Base-by-base conservation (phyloP, 2,329 filamentous ascomycete species). In the Phaeosphaeriaceae sp. region DNA sequence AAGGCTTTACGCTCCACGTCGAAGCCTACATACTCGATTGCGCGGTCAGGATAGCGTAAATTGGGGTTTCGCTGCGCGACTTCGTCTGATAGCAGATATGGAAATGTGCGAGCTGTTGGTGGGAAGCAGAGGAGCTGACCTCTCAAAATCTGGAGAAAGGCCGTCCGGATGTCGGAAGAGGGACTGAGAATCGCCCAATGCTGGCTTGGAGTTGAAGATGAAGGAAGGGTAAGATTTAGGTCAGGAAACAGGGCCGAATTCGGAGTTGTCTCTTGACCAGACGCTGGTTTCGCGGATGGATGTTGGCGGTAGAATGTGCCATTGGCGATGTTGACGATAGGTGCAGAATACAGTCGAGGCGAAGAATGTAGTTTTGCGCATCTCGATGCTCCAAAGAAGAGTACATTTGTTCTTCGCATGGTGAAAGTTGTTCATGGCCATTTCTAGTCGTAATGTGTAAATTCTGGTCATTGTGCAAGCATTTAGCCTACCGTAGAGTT, bases 21-120 rank as follows among this genome's bases (percentile, higher is more conserved):
- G 71, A 98, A 98, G 0, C 95, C 94, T 10, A 98, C 93, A 81
- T 97, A 94, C 67, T 89, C 89, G 57, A 99, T 90, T 0, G 92
- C 92, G 63, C 84, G 83, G 13, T 82, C 82, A 0, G 90, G 87
- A 52, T 82, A 85, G 46, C 86, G 84, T 48, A 91, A 76, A 2
- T 82, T 79, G 21, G 76, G 77, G 61, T 82, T 82, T 67, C 79
- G 83, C 6, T 70, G 59, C 2, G 85, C 80, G 7, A 92, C 84
- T 6, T 84, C 82, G 48, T 86, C 83, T 2, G 85, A 86, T 15
- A 89, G 85, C 1, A 98, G 84, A 72, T 90, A 91, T 0, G 95
- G 95, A 72, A 89, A 97, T 7, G 88, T 87, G 47, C 93, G 86
- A 1, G 91, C 89, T 3, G 82, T 85, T 0, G 93, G 89, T 4